These are phyloP conservation scores for Debaryomyces maramus DNA, from an alignment of 805 yeast genomes.

Conservation along the genomic window DNA sequence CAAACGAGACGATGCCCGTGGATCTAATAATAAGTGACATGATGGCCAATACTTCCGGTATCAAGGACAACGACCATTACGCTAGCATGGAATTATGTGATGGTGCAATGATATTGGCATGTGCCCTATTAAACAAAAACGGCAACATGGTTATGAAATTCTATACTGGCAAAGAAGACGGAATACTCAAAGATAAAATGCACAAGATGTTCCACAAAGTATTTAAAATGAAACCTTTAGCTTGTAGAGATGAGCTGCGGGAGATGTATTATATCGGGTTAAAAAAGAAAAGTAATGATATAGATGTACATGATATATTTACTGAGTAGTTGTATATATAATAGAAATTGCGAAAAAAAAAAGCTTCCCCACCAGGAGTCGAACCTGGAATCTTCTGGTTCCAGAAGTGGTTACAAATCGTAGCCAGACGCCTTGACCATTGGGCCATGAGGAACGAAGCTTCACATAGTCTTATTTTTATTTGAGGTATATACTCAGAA, in stretches of 20 bases:
- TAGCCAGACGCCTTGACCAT: constrained; percentile 55
- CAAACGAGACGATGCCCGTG: constrained; percentile 15
- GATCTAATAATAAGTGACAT: constrained; percentile 67
- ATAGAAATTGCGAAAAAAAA: constrained; percentile 22
- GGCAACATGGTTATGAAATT: constrained; percentile 84
- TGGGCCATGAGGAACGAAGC: constrained; percentile 55
- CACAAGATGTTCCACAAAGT: constrained; percentile 62
- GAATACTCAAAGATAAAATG: constrained; percentile 58
- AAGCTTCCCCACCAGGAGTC: constrained; percentile 58
- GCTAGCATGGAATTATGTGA: constrained; percentile 90
- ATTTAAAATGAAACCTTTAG: constrained; percentile 71
- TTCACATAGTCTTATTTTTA: constrained; percentile 5
- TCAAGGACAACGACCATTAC: constrained; percentile 75
- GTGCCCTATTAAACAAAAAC: constrained; percentile 63
- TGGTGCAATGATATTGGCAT: constrained; percentile 79
- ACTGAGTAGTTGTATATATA: background rate
- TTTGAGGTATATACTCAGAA: no score
- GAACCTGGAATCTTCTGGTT: constrained; percentile 58
- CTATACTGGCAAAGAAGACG: constrained; percentile 81
- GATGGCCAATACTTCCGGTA: constrained; percentile 92
- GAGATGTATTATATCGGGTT: constrained; percentile 80
- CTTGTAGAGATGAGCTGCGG: constrained; percentile 75
- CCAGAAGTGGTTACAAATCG: constrained; percentile 42
- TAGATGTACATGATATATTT: constrained; percentile 1
- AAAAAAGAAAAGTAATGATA: constrained; percentile 38